Base-by-base conservation (phyloP, 1,139 yeast species). In the Candida sp. region DNA sequence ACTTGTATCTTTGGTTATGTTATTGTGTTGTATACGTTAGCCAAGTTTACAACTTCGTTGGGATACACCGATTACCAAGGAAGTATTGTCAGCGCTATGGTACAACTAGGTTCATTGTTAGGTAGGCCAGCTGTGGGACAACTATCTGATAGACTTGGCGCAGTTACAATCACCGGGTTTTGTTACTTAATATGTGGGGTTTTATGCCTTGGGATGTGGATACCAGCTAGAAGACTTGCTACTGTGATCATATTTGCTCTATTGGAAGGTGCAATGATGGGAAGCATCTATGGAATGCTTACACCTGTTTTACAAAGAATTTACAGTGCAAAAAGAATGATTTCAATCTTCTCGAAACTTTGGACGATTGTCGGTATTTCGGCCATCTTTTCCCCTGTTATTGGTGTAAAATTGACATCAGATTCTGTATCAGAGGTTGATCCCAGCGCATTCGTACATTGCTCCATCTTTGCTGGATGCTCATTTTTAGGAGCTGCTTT, bases 161-260 rank as follows among this genome's bases (percentile, higher is more conserved):
- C 79, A 5, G 49, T 73, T 23, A 77, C 79, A 38, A 60, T 73
- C 11, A 49, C 73, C 5, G 50, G 66, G 3, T 68, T 71, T 1
- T 61, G 60, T 22, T 66, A 63, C 47, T 33, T 53, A 39, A 42
- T 64, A 23, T 63, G 68, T 43, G 79, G 79, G 39, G 60, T 66
- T 35, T 63, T 60, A 44, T 71, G 66, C 30, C 60, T 64, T 34
- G 82, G 81, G 2, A 77, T 82, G 78, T 82, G 87, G 87, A 70
- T 81, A 34, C 84, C 84, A 3, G 74, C 81, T 11, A 60, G 77
- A 40, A 78, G 76, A 51, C 75, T 63, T 49, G 81, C 81, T 2
- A 75, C 81, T 3, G 73, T 80, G 2, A 40, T 56, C n/a, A 45
- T 43, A 8, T 49, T 55, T 27, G 52, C 53, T 6, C 22, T 58